Percentiles rank a stretch among this genome's conserved stretches.
phyloP scores from a whole-genome alignment of 495 filamentous ascomycete genomes.

The Darksidea phi region DNA sequence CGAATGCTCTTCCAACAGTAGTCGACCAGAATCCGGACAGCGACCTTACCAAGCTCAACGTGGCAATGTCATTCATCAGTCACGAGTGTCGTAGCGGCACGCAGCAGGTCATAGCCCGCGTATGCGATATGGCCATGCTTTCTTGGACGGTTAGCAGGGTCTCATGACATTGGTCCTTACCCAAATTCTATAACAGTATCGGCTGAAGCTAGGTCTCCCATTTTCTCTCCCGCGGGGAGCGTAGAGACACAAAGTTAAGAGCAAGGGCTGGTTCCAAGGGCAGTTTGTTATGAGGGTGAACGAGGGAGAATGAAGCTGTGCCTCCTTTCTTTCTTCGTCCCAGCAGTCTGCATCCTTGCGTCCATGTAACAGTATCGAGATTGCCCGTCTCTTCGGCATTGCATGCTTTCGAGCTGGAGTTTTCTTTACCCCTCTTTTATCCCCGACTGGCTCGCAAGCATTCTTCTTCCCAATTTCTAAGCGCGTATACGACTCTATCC shows the following conservation, averaged over 20 bases:
- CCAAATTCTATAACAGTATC: neutral
- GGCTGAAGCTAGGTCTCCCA: neutral
- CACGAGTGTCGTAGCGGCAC: constrained; percentile 56
- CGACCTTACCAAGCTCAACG: constrained; percentile 67
- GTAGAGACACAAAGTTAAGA: neutral
- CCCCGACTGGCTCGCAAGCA: neutral
- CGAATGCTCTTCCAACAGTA: constrained; percentile 57
- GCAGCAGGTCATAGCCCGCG: constrained; percentile 34
- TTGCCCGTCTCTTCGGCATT: neutral
- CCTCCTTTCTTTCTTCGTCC: neutral
- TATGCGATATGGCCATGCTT: constrained; percentile 37
- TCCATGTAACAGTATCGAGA: neutral
- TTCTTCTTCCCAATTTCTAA: neutral
- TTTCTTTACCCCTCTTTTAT: neutral
- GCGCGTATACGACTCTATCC: neutral
- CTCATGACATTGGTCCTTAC: neutral
- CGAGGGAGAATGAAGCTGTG: neutral
- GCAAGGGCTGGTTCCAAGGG: neutral
- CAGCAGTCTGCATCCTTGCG: neutral
- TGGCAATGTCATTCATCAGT: constrained; percentile 79
- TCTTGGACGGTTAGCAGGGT: constrained; percentile 34
- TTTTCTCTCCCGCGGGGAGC: neutral
- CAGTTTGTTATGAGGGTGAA: neutral
- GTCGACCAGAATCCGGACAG: constrained; percentile 68
- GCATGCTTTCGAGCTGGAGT: constrained; percentile 12